These are phyloP conservation scores for Picea glauca DNA, from an alignment of 75 land plant species.

Conservation along the genomic window DNA sequence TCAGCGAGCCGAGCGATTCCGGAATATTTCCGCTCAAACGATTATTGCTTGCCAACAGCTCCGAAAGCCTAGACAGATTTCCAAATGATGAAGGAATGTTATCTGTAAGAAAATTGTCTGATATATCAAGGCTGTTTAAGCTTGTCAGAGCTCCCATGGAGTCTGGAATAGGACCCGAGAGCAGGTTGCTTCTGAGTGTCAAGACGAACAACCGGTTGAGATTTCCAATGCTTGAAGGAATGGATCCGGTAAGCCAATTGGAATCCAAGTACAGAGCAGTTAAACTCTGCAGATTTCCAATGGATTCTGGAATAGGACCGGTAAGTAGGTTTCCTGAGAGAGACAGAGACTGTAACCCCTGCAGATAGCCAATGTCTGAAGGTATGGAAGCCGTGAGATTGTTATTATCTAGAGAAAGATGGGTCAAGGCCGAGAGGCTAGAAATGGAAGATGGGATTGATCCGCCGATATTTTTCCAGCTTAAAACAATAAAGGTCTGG, in stretches of 20 bases:
- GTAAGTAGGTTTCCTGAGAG: background rate
- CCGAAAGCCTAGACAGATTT: background rate
- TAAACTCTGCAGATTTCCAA: background rate
- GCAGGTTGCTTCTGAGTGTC: background rate
- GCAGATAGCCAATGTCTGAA: no score
- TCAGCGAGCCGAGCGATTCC: conserved; percentile 12
- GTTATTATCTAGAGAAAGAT: conserved; percentile 7
- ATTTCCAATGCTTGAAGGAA: background rate
- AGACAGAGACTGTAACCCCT: background rate
- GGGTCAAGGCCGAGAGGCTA: conserved; percentile 5
- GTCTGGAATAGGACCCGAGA: background rate
- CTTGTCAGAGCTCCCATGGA: background rate
- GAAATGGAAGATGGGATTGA: conserved; percentile 7
- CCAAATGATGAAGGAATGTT: conserved; percentile 12
- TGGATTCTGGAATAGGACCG: background rate
- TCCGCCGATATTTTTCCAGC: background rate
- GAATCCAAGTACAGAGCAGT: background rate
- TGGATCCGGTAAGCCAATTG: background rate
- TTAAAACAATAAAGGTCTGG: conserved; percentile 7
- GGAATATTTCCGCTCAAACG: conserved; percentile 6
- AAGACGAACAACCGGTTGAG: background rate
- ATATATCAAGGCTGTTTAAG: background rate
- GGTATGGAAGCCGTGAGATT: conserved; percentile 10
- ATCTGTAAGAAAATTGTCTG: conserved; percentile 24
- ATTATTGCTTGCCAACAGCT: background rate